A percentile compares a stretch with the other conserved stretches of the same genome.
These are phyloP conservation scores for Orbilia javanica DNA, from an alignment of 2,329 filamentous ascomycete species.

Conservation along the genomic window DNA sequence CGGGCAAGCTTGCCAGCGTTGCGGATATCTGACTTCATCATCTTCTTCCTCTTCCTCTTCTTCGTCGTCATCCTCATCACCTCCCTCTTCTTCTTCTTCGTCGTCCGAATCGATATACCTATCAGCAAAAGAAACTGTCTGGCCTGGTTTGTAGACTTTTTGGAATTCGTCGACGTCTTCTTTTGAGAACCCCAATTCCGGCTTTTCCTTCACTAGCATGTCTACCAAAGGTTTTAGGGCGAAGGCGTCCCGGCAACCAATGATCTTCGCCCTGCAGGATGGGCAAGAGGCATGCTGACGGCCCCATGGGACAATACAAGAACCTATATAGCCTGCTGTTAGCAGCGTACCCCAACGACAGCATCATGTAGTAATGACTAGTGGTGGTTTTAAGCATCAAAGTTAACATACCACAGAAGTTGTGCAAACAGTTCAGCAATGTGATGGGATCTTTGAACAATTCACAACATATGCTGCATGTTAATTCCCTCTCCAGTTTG, in stretches of 20 bases:
- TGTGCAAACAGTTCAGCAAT: conserved; percentile 91
- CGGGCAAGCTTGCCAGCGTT: conserved; percentile 24
- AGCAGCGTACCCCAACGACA: neutral
- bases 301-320: conserved; percentile 52
- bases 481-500: conserved; percentile 55
- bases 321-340: conserved; percentile 12
- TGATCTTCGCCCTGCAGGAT: conserved; percentile 22
- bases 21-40: neutral
- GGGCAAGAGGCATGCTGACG: conserved; percentile 41
- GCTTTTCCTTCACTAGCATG: conserved; percentile 54
- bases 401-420: conserved; percentile 78
- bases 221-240: conserved; percentile 52
- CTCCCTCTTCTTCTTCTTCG: conserved; percentile 13
- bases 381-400: neutral
- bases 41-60: conserved; percentile 32
- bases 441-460: conserved; percentile 90
- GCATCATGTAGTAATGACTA: neutral
- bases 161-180: conserved; percentile 29
- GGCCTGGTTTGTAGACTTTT: conserved; percentile 40
- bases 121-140: conserved; percentile 20
- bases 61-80: conserved; percentile 14
- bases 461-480: conserved; percentile 82
- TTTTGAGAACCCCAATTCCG: conserved; percentile 29
- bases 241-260: conserved; percentile 44
- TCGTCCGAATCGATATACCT: neutral